phyloP scores from a whole-genome alignment of 1,284 basidiomycete genomes.

The Tilletia caries region DNA sequence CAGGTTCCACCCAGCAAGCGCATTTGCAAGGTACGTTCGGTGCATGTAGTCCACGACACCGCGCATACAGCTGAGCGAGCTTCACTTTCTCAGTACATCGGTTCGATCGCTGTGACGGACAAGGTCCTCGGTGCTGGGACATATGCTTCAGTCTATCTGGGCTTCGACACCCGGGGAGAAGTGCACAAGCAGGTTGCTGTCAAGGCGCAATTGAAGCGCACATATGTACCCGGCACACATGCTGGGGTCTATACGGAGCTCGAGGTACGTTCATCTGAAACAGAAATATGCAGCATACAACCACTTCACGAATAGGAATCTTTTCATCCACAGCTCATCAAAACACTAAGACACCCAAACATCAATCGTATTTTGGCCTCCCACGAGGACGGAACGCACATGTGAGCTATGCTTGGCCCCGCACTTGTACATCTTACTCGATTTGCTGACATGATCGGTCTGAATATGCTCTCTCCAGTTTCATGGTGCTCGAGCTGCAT shows the following conservation, averaged over 20 bases:
- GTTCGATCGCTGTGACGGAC: not conserved
- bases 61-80: too few species aligned
- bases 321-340: conserved; percentile 4
- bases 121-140: not conserved
- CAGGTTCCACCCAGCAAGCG: too few species aligned
- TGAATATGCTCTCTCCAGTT: not conserved
- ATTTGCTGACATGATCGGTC: not conserved
- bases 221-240: not conserved
- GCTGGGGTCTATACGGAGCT: not conserved
- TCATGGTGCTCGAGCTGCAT: conserved; percentile 2
- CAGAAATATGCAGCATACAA: not conserved
- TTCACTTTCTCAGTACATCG: not conserved
- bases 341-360: not conserved
- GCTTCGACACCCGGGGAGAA: not conserved
- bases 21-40: too few species aligned
- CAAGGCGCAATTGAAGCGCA: not conserved
- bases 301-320: too few species aligned
- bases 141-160: not conserved
- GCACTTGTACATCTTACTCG: not conserved
- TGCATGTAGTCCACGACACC: too few species aligned
- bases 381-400: not conserved
- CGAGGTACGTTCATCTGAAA: not conserved
- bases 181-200: not conserved
- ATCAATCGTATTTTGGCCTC: not conserved
- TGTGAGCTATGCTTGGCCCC: not conserved